Conservation (phyloP, 768 basidiomycete species). For the Amanita subjunquillea region DNA sequence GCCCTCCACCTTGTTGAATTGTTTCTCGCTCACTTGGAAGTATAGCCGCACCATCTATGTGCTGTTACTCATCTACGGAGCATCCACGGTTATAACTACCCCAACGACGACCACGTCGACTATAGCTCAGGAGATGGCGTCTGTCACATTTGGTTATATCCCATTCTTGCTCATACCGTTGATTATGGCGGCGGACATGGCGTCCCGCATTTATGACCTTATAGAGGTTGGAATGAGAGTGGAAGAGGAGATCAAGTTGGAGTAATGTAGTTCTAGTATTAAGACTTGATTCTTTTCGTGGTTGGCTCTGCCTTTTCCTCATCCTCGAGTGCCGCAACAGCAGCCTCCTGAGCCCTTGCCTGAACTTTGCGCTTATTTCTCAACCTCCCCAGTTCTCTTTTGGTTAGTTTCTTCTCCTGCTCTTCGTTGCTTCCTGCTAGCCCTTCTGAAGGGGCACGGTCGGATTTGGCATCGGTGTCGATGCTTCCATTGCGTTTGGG, state of each 20-base stretch:
- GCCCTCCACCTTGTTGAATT: no score
- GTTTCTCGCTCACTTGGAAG: neutral
- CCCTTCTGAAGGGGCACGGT: neutral
- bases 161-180: slow-evolving; percentile 70
- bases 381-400: slow-evolving; percentile 37
- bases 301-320: neutral
- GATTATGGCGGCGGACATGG: slow-evolving; percentile 69
- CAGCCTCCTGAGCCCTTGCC: slow-evolving; percentile 17
- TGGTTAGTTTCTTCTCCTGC: slow-evolving; percentile 22
- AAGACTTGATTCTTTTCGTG: neutral
- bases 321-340: neutral
- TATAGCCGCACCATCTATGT: slow-evolving; percentile 40
- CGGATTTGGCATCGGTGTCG: slow-evolving; percentile 4
- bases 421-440: slow-evolving; percentile 9
- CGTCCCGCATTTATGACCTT: slow-evolving; percentile 25
- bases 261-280: slow-evolving; percentile 11
- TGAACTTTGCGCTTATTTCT: slow-evolving; percentile 39
- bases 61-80: slow-evolving; percentile 63
- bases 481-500: slow-evolving; percentile 44
- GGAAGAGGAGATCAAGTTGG: slow-evolving; percentile 18
- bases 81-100: slow-evolving; percentile 69
- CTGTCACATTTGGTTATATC: slow-evolving; percentile 48
- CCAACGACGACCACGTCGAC: slow-evolving; percentile 28
- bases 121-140: slow-evolving; percentile 16
- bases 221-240: slow-evolving; percentile 13